Conservation (phyloP, 208 protist species). For the Trypanosoma cruzi region DNA sequence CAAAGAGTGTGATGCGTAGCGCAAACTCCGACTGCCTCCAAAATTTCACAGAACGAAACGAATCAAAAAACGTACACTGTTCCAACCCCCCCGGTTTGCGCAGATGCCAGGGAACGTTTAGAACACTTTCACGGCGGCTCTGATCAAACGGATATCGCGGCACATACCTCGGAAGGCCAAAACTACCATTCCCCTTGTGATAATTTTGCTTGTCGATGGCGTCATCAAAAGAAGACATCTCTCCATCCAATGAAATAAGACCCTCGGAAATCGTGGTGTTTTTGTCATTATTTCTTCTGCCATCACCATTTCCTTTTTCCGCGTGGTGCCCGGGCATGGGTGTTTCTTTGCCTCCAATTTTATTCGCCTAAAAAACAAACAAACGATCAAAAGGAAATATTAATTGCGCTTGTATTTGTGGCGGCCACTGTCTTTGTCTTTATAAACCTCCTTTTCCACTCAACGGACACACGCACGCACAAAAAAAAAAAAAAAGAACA, state of each 20-base stretch:
- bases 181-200: slow-evolving; percentile 54
- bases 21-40: slow-evolving; percentile 85
- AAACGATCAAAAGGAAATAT: slow-evolving; percentile 25
- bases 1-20: slow-evolving; percentile 64
- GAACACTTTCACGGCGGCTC: slow-evolving; percentile 22
- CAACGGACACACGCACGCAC: too few species aligned
- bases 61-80: slow-evolving; percentile 64
- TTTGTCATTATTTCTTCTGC: not conserved
- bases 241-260: not conserved
- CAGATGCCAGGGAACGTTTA: slow-evolving; percentile 76
- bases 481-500: slow-evolving; percentile 25
- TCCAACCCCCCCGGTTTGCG: slow-evolving; percentile 25
- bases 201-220: not conserved
- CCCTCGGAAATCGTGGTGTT: not conserved
- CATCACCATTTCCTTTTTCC: slow-evolving; percentile 16
- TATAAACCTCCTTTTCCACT: too few species aligned
- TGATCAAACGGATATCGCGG: slow-evolving; percentile 37
- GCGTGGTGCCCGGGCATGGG: too few species aligned
- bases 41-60: slow-evolving; percentile 59
- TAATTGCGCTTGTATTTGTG: too few species aligned
- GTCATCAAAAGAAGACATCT: not conserved
- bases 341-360: slow-evolving; percentile 2
- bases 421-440: not conserved
- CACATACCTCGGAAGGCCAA: slow-evolving; percentile 63
- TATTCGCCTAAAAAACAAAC: slow-evolving; percentile 12